Conservation (phyloP, 2,329 filamentous ascomycete genomes). For the Diaporthe nobilis region DNA sequence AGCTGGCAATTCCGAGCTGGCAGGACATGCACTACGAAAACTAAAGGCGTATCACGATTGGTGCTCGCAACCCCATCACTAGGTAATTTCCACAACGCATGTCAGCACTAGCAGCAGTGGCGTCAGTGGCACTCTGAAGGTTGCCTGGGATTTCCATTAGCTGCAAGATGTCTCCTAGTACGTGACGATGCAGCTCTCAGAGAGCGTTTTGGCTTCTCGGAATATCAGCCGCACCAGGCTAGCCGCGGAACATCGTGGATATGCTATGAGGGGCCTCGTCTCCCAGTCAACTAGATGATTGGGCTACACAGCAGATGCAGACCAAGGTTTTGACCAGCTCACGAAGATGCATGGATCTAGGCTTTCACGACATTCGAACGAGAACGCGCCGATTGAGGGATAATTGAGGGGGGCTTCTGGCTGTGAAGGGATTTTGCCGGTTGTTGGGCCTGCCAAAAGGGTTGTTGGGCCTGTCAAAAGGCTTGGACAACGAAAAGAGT, state of each 20-base stretch:
- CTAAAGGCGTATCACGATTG: not conserved
- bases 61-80: not conserved
- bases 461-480: not conserved
- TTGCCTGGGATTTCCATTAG: not conserved
- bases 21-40: not conserved
- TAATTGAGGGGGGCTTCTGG: not conserved
- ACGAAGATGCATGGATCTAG: not conserved
- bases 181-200: not conserved
- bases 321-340: not conserved
- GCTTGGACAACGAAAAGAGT: not conserved
- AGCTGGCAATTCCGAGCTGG: not conserved
- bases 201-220: not conserved
- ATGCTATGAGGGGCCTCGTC: no score
- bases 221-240: not conserved
- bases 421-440: not conserved
- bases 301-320: not conserved
- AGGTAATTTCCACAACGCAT: not conserved
- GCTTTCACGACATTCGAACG: not conserved
- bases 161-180: not conserved
- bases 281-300: not conserved
- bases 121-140: conserved; percentile 2
- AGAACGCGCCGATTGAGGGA: not conserved
- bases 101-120: conserved; percentile 9
- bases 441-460: not conserved
- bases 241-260: not conserved